These are phyloP conservation scores for Botrytis porri DNA, from an alignment of 2,329 filamentous ascomycete genomes.

Conservation along the genomic window DNA sequence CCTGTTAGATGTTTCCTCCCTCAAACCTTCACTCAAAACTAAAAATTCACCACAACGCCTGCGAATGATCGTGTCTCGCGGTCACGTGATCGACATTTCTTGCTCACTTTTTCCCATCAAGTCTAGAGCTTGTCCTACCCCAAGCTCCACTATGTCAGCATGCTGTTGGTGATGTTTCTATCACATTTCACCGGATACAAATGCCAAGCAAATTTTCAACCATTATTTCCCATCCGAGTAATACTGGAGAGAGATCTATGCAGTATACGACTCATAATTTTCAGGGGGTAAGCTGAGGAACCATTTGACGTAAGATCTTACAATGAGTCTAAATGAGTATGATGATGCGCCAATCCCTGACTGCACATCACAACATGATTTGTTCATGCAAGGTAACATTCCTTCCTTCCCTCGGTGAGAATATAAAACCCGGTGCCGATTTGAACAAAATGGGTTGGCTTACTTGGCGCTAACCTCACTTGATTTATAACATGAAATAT, in stretches of 20 bases:
- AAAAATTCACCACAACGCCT: background rate
- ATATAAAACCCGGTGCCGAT: background rate
- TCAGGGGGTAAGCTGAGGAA: background rate
- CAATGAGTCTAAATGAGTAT: conserved; percentile 2
- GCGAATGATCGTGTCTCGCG: background rate
- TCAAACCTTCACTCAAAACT: background rate
- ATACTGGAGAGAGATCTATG: background rate
- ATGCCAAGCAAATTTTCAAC: too few species aligned
- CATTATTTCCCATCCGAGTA: too few species aligned
- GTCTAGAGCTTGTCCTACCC: background rate
- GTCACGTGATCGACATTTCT: background rate
- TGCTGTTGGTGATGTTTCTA: background rate
- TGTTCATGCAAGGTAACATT: conserved; percentile 8
- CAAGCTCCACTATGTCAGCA: background rate
- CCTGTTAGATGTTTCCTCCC: background rate
- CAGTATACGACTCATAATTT: background rate
- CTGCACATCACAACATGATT: background rate
- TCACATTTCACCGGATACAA: background rate
- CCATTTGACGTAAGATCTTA: background rate
- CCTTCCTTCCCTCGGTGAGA: background rate
- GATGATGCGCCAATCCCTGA: background rate
- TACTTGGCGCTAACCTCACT: background rate
- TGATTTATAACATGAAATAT: background rate
- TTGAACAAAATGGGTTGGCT: background rate
- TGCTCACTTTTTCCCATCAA: background rate